Conservation (phyloP, 208 protist genomes). For the Leptomonas pyrrhocoris region DNA sequence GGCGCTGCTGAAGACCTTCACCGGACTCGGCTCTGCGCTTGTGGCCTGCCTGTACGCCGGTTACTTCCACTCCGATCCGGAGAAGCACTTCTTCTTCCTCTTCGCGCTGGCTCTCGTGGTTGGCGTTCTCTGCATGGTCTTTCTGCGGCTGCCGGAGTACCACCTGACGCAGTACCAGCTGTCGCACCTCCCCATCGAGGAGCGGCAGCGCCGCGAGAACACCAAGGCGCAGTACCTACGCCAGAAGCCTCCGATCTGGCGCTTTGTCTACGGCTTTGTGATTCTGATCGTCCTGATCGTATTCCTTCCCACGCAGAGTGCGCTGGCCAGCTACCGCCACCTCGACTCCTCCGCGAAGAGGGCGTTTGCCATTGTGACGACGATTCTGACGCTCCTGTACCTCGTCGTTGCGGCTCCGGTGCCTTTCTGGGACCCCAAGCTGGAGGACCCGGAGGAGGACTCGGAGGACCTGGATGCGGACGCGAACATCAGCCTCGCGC, state of each 20-base stretch:
- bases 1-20: slow-evolving; percentile 58
- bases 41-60: slow-evolving; percentile 44
- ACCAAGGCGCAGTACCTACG: slow-evolving; percentile 41
- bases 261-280: slow-evolving; percentile 61
- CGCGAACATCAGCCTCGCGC: no score
- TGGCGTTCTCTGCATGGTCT: slow-evolving; percentile 27
- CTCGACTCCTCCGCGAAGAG: slow-evolving; percentile 33
- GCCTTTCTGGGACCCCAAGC: slow-evolving; percentile 1
- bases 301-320: slow-evolving; percentile 54
- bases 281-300: slow-evolving; percentile 59
- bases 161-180: slow-evolving; percentile 59
- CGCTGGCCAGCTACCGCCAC: slow-evolving; percentile 43
- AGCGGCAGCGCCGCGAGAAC: slow-evolving; percentile 28
- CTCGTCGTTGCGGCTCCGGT: slow-evolving; percentile 19
- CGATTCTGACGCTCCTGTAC: slow-evolving; percentile 26
- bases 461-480: no score
- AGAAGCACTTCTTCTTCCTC: slow-evolving; percentile 64
- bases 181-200: slow-evolving; percentile 29
- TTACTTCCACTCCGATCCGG: slow-evolving; percentile 51
- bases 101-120: slow-evolving; percentile 32
- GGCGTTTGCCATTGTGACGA: slow-evolving; percentile 48
- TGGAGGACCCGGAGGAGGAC: neutral
- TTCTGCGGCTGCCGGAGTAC: slow-evolving; percentile 61
- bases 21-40: slow-evolving; percentile 58
- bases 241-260: slow-evolving; percentile 62